A percentile compares a stretch with the other conserved stretches of the same genome.
Conservation (phyloP, 148 eudicot species). For the Amaranthus palmeri region DNA sequence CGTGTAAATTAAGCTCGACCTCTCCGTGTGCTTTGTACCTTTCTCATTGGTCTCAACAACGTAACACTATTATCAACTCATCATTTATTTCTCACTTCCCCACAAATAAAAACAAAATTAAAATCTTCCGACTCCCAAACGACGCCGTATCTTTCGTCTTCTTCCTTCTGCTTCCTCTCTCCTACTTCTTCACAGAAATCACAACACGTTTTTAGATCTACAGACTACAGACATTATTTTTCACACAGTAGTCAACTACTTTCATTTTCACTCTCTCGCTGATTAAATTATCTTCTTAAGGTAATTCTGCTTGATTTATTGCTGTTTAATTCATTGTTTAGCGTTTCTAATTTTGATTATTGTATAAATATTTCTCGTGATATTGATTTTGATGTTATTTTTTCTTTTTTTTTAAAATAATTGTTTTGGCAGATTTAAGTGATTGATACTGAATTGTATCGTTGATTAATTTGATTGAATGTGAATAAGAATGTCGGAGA, state of each 20-base stretch:
- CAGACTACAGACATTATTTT: not conserved
- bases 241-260: not conserved
- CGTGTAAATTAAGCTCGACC: not conserved
- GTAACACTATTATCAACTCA: constrained; percentile 5
- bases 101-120: not conserved
- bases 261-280: not conserved
- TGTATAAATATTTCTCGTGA: not conserved
- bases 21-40: not conserved
- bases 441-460: not conserved
- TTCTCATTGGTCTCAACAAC: constrained; percentile 18
- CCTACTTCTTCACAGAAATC: constrained; percentile 7
- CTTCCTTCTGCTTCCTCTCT: not conserved
- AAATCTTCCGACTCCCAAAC: constrained; percentile 4
- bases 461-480: constrained; percentile 10
- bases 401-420: not conserved
- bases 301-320: constrained; percentile 4
- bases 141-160: constrained; percentile 19
- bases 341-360: not conserved
- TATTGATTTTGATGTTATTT: not conserved
- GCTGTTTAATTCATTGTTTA: not conserved
- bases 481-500: constrained; percentile 31
- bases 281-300: constrained; percentile 9
- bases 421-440: not conserved
- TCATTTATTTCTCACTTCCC: not conserved
- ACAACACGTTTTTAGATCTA: constrained; percentile 2